A percentile compares a stretch with the other conserved stretches of the same genome.
These are phyloP conservation scores for Lanmaoa pseudosensibilis DNA, from an alignment of 768 basidiomycete species.

Conservation along the genomic window DNA sequence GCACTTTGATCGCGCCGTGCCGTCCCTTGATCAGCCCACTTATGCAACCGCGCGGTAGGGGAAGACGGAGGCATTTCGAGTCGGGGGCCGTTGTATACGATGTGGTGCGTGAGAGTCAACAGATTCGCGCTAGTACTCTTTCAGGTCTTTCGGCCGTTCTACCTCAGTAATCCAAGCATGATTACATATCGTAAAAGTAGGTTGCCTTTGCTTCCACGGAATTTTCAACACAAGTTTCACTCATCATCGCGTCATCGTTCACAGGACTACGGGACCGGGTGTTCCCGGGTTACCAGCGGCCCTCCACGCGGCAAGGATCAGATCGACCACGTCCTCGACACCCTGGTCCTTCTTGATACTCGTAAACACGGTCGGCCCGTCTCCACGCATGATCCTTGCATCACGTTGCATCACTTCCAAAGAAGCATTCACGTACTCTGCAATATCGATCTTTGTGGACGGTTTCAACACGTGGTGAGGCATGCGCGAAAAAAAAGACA, in stretches of 20 bases:
- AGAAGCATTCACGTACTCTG: slow-evolving; percentile 88
- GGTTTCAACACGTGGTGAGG: not conserved
- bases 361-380: slow-evolving; percentile 90
- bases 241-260: slow-evolving; percentile 12
- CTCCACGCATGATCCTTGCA: slow-evolving; percentile 89
- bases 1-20: not conserved
- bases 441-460: slow-evolving; percentile 78
- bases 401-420: slow-evolving; percentile 94
- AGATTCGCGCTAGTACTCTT: not conserved
- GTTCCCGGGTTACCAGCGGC: slow-evolving; percentile 73
- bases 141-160: slow-evolving; percentile 6
- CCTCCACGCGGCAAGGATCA: slow-evolving; percentile 89
- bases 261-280: slow-evolving; percentile 37
- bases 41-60: not conserved
- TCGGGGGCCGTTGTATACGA: not conserved
- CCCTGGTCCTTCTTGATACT: slow-evolving; percentile 78
- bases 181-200: slow-evolving; percentile 6
- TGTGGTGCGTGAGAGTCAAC: slow-evolving; percentile 9
- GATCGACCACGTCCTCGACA: slow-evolving; percentile 75
- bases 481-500: not conserved
- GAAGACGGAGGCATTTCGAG: no score
- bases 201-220: not conserved
- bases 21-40: slow-evolving; percentile 8
- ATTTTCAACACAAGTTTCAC: not conserved
- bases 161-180: not conserved